Evolutionary conservation across 1,139 yeast genomes (phyloP), one percentile per base, ranked within the genome.

Genomic region (Blastobotrys serpentis): DNA sequence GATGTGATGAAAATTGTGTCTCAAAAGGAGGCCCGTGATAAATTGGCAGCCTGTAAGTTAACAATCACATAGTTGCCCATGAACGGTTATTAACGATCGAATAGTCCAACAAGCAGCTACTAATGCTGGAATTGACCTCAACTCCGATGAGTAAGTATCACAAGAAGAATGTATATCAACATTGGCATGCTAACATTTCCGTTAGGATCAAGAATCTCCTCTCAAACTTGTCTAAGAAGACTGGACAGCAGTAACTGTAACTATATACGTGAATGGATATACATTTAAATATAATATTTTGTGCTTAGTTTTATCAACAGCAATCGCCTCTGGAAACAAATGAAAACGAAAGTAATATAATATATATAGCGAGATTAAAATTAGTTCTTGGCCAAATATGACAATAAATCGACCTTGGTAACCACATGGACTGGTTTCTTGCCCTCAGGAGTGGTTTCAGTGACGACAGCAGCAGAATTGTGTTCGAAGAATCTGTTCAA

Each of bases 401-500:
- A 79, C 61, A 87, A 75, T 66, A 87, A 75, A 67, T 87, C 95
- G 61, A 87, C 94, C 74, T 87, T 87, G 56, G 95, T 86, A 52
- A 86, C 95, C 52, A 87, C 84, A 66, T 87, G 94, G 44, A 85
- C 77, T 44, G 95, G 95, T 64, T 78, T 83, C 64, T 79, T 75
- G 17, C 56, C 57, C 16, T 62, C 61, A 26, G 57, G 63, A 13
- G 61, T 56, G 34, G 58, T 49, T 62, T 84, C 92, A 46, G 95
- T 86, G 53, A 87, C 86, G 60, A 87, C 80, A 32, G 95, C 95
- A 60, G 87, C 83, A 10, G 95, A 86, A 70, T 86, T 83, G 64
- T 84, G 86, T 73, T 87, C 96, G 60, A 87, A 87, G 70, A 87
- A 87, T 61, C 79, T 77, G 73, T 84, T 85, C 68, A 87, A 76